phyloP scores from a whole-genome alignment of 1,139 yeast species.

The Geotrichum aggregatum region DNA sequence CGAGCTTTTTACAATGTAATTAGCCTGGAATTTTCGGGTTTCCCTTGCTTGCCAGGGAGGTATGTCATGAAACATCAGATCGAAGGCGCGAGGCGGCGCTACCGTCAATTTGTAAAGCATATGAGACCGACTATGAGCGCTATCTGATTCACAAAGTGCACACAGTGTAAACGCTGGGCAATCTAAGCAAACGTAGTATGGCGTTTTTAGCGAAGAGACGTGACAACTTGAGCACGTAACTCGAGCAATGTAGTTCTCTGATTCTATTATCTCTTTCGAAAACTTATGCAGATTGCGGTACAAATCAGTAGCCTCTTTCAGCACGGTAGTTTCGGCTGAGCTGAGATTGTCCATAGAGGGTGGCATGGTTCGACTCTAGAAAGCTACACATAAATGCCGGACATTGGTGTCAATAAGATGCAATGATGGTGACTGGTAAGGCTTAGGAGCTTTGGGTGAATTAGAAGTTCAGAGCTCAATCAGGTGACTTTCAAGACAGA shows the following conservation, averaged over 20 bases:
- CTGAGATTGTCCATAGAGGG: background rate
- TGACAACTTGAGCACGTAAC: constrained; percentile 3
- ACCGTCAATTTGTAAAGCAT: constrained; percentile 26
- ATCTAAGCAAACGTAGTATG: constrained; percentile 10
- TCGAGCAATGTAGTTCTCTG: background rate
- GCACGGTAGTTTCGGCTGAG: background rate
- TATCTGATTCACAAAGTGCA: constrained; percentile 26
- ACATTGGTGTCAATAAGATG: too few relatives aligned
- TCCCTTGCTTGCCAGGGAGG: constrained; percentile 26
- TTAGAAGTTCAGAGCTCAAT: too few relatives aligned
- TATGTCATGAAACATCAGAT: constrained; percentile 14
- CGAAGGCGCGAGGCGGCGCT: constrained; percentile 6
- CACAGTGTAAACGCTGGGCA: constrained; percentile 19
- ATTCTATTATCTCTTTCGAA: background rate
- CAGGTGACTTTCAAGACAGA: too few relatives aligned
- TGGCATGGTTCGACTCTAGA: background rate
- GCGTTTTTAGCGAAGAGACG: background rate
- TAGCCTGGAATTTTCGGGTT: constrained; percentile 16
- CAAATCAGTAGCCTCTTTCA: background rate
- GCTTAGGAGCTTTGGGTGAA: background rate
- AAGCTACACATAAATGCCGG: too few relatives aligned
- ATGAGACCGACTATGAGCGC: constrained; percentile 26
- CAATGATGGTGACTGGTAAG: background rate
- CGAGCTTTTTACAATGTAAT: background rate
- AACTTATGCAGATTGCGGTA: background rate